phyloP scores from a whole-genome alignment of 257 asterid genomes.

The Penstemon newberryi region DNA sequence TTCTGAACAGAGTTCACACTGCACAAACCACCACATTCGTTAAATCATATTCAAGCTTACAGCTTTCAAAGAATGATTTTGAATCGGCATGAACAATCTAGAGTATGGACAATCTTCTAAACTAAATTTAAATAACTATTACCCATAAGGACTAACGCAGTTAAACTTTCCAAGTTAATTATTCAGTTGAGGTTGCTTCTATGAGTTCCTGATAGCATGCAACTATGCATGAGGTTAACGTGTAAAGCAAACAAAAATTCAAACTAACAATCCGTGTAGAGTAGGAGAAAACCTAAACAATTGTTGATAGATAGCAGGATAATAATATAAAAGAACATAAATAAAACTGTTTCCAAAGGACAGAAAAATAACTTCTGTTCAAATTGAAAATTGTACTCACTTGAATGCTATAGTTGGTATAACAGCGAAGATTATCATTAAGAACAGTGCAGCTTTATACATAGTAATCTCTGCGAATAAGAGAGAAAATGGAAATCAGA shows the following conservation, averaged over 20 bases:
- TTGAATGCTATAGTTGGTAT: conserved; percentile 78
- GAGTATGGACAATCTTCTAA: conserved; percentile 14
- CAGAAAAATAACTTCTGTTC: conserved; percentile 1
- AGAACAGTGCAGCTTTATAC: conserved; percentile 50
- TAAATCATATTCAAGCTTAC: conserved; percentile 21
- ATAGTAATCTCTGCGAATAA: conserved; percentile 65
- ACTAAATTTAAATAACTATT: neutral
- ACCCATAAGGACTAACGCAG: neutral
- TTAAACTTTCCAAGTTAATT: neutral
- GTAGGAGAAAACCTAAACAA: conserved; percentile 8
- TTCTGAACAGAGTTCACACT: conserved; percentile 66
- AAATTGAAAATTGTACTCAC: conserved; percentile 49
- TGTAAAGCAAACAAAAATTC: conserved; percentile 11
- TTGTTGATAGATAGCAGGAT: neutral
- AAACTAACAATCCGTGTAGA: conserved; percentile 16
- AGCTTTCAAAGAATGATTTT: conserved; percentile 13
- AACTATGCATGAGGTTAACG: conserved; percentile 4
- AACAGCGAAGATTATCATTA: conserved; percentile 81
- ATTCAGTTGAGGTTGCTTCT: neutral
- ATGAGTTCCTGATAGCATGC: conserved; percentile 12
- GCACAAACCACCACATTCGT: conserved; percentile 36
- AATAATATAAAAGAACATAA: conserved; percentile 4
- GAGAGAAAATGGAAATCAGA: conserved; percentile 6
- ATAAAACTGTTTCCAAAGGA: conserved; percentile 17
- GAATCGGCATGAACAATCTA: conserved; percentile 21